Evolutionary conservation across 306 rosid genomes (phyloP), one percentile per base, ranked within the genome.

Genomic region (Luffa acutangula): DNA sequence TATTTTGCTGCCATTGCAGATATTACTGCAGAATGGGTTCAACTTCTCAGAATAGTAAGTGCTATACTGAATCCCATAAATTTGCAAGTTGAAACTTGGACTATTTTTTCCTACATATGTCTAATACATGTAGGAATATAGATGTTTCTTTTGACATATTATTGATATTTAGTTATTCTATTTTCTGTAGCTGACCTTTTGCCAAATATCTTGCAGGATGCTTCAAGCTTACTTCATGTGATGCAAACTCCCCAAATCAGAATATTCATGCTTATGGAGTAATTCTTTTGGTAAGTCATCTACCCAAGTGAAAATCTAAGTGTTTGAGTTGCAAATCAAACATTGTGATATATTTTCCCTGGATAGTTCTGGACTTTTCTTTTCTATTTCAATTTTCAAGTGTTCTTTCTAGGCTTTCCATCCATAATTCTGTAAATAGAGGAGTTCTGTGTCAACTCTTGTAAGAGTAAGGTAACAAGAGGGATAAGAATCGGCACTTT

Each of bases 21-120:
- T 89, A 91, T 67, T 95, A 95, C 87, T 95, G 99, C 91, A 87
- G 94, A 88, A 89, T 75, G 91, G 99, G 97, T 65, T 95, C 97
- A 43, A 91, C 91, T 41, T 83, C 90, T 59, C 94, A 93, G 89
- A 84, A 88, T 84, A 82, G 99, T 95, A 85, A 91, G 91, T 79
- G 36, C 21, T 78, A 48, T 58, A 58, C 2, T 63, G 57, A 20
- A 74, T 39, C 53, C 39, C 46, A 31, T 74, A 49, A 15, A 46
- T 42, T 56, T 49, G 36, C 56, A 39, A 41, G 15, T 52, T 57
- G 36, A 33, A 65, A 37, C 8, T 21, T 37, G 7, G 31, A 37
- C 46, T 65, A 2, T 36, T 12, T 62, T 37, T 17, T 6, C 77
- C 10, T 20, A 20, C 37, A 20, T 9, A 42, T 70, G 39, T 71